Evolutionary conservation across 495 filamentous ascomycete genomes (phyloP).

Genomic region (Durotheca rogersii): DNA sequence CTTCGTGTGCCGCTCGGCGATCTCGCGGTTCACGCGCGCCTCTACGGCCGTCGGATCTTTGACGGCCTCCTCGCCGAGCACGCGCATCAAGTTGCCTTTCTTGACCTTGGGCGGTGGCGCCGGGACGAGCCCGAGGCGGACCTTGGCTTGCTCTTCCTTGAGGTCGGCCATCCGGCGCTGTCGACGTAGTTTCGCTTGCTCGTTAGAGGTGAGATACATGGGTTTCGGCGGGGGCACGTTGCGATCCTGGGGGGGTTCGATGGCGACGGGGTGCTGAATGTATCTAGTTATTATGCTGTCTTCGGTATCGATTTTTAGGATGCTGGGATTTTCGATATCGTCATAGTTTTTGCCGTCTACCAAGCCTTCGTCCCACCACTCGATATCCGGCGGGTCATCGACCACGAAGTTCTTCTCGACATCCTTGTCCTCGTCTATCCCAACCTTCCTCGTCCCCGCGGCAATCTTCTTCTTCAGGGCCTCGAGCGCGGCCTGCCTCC

Average conservation of each 20-base stretch:
- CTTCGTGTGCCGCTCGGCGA: conserved; percentile 74
- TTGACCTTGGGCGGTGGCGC: conserved; percentile 93
- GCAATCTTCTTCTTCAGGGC: conserved; percentile 93
- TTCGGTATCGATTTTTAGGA: conserved; percentile 70
- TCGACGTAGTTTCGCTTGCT: conserved; percentile 87
- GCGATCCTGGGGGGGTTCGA: conserved; percentile 88
- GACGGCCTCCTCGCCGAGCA: conserved; percentile 94
- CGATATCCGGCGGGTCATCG: conserved; percentile 80
- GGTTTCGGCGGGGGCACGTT: conserved; percentile 76
- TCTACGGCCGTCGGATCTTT: conserved; percentile 98
- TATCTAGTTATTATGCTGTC: conserved; percentile 87
- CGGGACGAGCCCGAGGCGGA: conserved; percentile 82
- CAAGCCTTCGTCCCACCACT: conserved; percentile 97
- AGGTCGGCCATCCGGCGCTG: conserved; percentile 87
- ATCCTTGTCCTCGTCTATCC: conserved; percentile 87
- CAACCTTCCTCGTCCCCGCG: conserved; percentile 76
- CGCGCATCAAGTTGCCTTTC: conserved; percentile 93
- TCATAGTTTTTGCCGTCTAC: conserved; percentile 73
- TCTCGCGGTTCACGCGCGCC: conserved; percentile 86
- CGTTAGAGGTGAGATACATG: conserved; percentile 87
- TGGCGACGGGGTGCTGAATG: conserved; percentile 89
- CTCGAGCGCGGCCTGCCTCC: conserved; percentile 84
- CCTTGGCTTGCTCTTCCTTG: conserved; percentile 96
- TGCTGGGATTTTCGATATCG: conserved; percentile 60
- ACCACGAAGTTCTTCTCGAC: conserved; percentile 86